phyloP scores from a whole-genome alignment of 352 stramenopile species.

The Phytopythium litorale region DNA sequence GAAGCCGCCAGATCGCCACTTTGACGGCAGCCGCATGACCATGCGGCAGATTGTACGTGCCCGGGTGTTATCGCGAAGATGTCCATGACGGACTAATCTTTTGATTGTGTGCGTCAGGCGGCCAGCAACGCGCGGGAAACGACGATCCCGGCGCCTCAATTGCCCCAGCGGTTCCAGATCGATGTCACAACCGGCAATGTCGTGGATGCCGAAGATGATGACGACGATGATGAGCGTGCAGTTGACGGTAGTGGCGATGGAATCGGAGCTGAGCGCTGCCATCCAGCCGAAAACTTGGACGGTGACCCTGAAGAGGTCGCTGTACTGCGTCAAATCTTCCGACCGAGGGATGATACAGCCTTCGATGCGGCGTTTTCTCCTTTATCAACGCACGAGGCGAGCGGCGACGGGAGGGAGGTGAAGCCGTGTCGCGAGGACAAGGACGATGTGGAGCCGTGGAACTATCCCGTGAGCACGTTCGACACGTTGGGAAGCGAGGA shows the following conservation, averaged over 20 bases:
- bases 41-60: constrained; percentile 46
- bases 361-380: not conserved
- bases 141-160: constrained; percentile 30
- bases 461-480: constrained; percentile 61
- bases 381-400: not conserved
- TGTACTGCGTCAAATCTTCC: constrained; percentile 26
- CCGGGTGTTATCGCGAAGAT: not conserved
- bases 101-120: constrained; percentile 17
- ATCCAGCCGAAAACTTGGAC: too few relatives aligned
- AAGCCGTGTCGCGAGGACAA: not conserved
- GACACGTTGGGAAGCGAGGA: constrained; percentile 54
- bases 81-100: not conserved
- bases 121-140: constrained; percentile 36
- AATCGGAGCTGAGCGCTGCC: too few relatives aligned
- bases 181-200: constrained; percentile 40
- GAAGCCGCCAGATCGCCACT: constrained; percentile 16
- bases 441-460: constrained; percentile 42
- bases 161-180: constrained; percentile 50
- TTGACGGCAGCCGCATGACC: constrained; percentile 68
- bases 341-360: constrained; percentile 1
- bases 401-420: not conserved
- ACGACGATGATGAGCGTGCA: constrained; percentile 1
- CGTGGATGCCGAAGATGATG: constrained; percentile 8
- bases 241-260: not conserved
- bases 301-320: constrained; percentile 15